A percentile compares a stretch with the other conserved stretches of the same genome.
These are phyloP conservation scores for Trichaptum fuscoviolaceum DNA, from an alignment of 768 basidiomycete genomes.

Conservation along the genomic window DNA sequence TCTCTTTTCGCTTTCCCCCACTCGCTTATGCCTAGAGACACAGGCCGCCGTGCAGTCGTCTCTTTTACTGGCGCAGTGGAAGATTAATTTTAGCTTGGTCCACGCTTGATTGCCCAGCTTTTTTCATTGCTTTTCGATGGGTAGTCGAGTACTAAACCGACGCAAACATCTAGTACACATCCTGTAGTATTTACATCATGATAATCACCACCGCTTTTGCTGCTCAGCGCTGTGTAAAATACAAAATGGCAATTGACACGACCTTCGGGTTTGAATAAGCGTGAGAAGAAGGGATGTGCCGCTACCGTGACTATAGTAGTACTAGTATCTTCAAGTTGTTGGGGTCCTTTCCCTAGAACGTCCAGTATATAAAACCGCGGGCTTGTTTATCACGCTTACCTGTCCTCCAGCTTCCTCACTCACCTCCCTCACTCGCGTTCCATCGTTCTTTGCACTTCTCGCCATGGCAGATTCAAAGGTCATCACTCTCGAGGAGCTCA, in stretches of 20 bases:
- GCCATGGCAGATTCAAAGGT: conserved; percentile 33
- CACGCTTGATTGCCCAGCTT: conserved; percentile 71
- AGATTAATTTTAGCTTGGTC: conserved; percentile 55
- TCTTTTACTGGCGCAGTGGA: conserved; percentile 72
- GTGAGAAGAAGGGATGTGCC: background rate
- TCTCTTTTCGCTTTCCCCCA: conserved; percentile 33
- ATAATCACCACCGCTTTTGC: background rate
- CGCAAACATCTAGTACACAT: conserved; percentile 35
- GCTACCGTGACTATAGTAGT: too few relatives aligned
- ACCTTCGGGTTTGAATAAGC: background rate
- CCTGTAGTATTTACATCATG: background rate
- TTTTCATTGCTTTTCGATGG: conserved; percentile 38
- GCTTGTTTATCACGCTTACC: conserved; percentile 1
- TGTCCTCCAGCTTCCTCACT: conserved; percentile 1
- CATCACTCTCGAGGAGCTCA: conserved; percentile 70
- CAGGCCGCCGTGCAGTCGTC: conserved; percentile 69
- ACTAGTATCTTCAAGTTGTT: background rate
- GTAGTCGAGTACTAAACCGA: conserved; percentile 75
- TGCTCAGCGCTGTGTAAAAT: background rate
- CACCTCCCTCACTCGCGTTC: conserved; percentile 1
- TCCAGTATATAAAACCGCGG: background rate
- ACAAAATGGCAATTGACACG: background rate
- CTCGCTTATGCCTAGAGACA: conserved; percentile 75
- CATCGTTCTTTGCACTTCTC: background rate
- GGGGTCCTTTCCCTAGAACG: background rate